Percentiles rank a stretch among this genome's conserved stretches.
These are phyloP conservation scores for Coccinonectria pachysandricola DNA, from an alignment of 2,329 filamentous ascomycete species.

Conservation along the genomic window DNA sequence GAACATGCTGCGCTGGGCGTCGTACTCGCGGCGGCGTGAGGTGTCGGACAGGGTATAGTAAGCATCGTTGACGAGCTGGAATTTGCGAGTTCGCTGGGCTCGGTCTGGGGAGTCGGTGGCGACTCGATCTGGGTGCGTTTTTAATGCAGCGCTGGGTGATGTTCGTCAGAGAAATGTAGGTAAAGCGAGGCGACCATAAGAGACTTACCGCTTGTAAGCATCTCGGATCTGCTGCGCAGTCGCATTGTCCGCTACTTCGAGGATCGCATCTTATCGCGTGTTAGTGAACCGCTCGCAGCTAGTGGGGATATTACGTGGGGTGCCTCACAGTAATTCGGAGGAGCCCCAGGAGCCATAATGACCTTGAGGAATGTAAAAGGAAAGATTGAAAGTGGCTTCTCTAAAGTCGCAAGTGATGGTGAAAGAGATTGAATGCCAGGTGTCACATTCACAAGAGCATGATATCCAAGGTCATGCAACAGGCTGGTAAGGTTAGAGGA, in stretches of 20 bases:
- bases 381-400: too few species aligned
- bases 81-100: constrained; percentile 68
- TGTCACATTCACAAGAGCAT: constrained; percentile 1
- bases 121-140: constrained; percentile 89
- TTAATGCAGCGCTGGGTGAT: constrained; percentile 65
- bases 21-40: constrained; percentile 70
- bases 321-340: constrained; percentile 49
- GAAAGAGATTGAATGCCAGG: constrained; percentile 3
- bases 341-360: constrained; percentile 30
- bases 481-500: too few species aligned
- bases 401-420: constrained; percentile 6
- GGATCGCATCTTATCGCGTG: constrained; percentile 66
- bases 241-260: constrained; percentile 64
- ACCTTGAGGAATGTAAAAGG: too few species aligned
- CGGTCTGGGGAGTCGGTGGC: constrained; percentile 76
- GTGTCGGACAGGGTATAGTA: constrained; percentile 86
- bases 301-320: too few species aligned
- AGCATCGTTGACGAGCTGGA: constrained; percentile 86
- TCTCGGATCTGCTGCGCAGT: constrained; percentile 76
- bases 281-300: too few species aligned
- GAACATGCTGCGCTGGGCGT: constrained; percentile 45
- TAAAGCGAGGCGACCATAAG: background rate
- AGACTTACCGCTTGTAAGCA: constrained; percentile 75
- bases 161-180: constrained; percentile 7
- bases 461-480: constrained; percentile 9